Base-by-base conservation (phyloP, 345 rosid species). In the Alliaria petiolata region DNA sequence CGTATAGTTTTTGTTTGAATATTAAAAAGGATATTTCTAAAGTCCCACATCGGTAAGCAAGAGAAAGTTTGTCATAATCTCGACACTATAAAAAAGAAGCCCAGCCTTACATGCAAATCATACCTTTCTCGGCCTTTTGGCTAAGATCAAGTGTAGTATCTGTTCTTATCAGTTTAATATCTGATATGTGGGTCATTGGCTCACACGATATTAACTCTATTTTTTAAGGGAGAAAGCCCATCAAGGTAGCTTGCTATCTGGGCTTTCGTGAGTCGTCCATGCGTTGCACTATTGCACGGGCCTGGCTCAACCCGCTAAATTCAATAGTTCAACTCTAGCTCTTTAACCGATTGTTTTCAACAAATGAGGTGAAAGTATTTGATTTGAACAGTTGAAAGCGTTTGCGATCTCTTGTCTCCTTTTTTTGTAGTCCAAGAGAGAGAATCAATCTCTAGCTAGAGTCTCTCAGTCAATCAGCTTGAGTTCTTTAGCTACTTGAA, bases 71-170 rank as follows among this genome's bases (percentile, higher is more conserved):
- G 35, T 31, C 30, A 30, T 12, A 30, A 30, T 9, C 51, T 59
- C 8, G 4, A 4, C n/a, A 3, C 0, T 60, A 70, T 70, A 59
- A 62, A 49, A n/a, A 2, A 1, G 7, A 52, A 31, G 46, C 39
- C 9, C 13, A 26, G 39, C 20, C 3, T 3, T 0, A 0, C n/a
- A 0, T 3, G 0, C 9, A 47, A 47, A 0, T 71, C 82, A 83
- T 77, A 77, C 82, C 84, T 82, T 82, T 84, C 87, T 82, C 87
- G 84, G 85, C 85, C 85, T 84, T 84, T 84, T 84, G 85, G 85
- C 85, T 84, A 81, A 84, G 87, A 84, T 81, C 85, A 81, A 84
- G 82, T 81, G 83, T 84, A 81, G 83, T 84, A 81, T 81, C 81
- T 84, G 85, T 84, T 84, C 83, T 84, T 84, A 81, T 81, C 83